Evolutionary conservation across 345 rosid species (phyloP).

Genomic region (Syzygium jambos): DNA sequence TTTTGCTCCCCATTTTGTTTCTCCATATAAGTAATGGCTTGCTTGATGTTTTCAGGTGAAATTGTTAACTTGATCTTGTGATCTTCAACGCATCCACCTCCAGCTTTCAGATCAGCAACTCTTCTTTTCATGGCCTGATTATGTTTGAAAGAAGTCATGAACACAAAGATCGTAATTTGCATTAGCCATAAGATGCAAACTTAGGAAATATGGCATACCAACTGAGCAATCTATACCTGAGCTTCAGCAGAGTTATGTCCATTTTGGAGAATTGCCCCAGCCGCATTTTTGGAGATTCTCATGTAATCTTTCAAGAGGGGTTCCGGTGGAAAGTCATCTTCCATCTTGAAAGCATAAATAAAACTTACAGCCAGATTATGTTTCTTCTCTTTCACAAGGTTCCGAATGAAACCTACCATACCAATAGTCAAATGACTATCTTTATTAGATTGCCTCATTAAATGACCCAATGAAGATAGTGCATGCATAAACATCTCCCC

Average conservation of each 20-base stretch:
- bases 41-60: background rate
- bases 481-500: background rate
- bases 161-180: background rate
- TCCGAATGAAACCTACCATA: conserved; percentile 9
- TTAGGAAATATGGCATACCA: background rate
- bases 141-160: background rate
- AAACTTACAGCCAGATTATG: conserved; percentile 21
- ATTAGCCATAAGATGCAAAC: background rate
- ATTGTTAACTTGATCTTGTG: background rate
- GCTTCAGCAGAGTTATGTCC: background rate
- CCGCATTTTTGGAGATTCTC: conserved; percentile 8
- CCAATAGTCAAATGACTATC: background rate
- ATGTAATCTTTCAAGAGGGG: conserved; percentile 22
- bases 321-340: conserved; percentile 18
- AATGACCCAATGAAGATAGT: background rate
- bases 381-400: conserved; percentile 18
- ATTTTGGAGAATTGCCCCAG: background rate
- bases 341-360: conserved; percentile 21
- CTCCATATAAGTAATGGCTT: background rate
- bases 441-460: background rate
- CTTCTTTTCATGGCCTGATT: conserved; percentile 3
- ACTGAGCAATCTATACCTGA: conserved; percentile 1
- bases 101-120: conserved; percentile 4
- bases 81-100: conserved; percentile 8
- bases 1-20: background rate